A percentile compares a stretch with the other conserved stretches of the same genome.
Conservation (phyloP, 1,284 basidiomycete genomes). For the Apiotrichum sp. region DNA sequence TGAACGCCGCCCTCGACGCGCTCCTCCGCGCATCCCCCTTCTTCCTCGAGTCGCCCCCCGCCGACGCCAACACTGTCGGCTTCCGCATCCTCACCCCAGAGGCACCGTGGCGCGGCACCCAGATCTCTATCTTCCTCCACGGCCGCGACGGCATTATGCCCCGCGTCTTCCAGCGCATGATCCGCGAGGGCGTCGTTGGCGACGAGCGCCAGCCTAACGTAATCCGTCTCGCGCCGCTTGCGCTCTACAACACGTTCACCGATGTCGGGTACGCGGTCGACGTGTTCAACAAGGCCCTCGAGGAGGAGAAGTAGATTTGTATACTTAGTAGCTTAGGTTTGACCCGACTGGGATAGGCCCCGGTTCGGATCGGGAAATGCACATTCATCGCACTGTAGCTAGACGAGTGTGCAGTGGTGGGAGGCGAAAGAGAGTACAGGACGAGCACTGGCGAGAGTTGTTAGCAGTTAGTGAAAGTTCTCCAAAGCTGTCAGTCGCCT, state of each 20-base stretch:
- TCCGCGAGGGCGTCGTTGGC: conserved; percentile 69
- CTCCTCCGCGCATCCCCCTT: conserved; percentile 59
- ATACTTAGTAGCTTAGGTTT: not conserved
- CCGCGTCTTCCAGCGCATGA: conserved; percentile 58
- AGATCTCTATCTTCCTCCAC: conserved; percentile 74
- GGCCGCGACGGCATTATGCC: conserved; percentile 59
- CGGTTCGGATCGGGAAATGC: too few species aligned
- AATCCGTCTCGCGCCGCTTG: conserved; percentile 74
- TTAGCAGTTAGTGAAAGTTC: too few species aligned
- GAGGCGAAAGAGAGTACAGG: too few species aligned
- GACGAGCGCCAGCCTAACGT: conserved; percentile 86
- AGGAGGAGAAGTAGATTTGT: conserved; percentile 22
- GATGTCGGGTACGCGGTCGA: conserved; percentile 67
- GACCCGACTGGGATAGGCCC: too few species aligned
- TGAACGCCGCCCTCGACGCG: conserved; percentile 67
- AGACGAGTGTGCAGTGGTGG: too few species aligned
- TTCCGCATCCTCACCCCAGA: conserved; percentile 86
- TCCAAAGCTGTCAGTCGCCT: too few species aligned
- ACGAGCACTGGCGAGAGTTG: too few species aligned
- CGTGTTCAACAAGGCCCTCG: conserved; percentile 55
- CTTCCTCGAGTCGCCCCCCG: conserved; percentile 46
- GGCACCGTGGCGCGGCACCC: conserved; percentile 66
- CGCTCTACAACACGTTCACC: conserved; percentile 72
- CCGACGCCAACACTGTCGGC: conserved; percentile 33
- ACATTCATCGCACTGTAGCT: too few species aligned